Evolutionary conservation across 768 basidiomycete genomes (phyloP).

Genomic region (Daedaleopsis nitida): DNA sequence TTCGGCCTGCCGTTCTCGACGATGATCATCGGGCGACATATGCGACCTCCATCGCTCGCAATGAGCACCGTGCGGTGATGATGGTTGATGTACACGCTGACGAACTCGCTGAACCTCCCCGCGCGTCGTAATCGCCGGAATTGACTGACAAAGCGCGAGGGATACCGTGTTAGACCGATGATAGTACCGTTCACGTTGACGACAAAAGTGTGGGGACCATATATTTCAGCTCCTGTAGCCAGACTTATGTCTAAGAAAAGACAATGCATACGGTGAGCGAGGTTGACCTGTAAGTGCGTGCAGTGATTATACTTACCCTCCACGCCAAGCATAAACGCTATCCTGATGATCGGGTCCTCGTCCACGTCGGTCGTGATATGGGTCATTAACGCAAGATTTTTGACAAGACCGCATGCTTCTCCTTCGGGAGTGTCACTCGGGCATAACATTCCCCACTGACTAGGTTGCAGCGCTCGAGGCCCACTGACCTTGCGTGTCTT

Average conservation of each 20-base stretch:
- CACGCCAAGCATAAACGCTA: constrained; percentile 94
- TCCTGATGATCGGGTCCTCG: constrained; percentile 87
- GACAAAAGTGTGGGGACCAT: constrained; percentile 88
- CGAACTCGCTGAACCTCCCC: constrained; percentile 92
- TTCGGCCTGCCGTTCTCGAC: constrained; percentile 80
- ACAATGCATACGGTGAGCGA: constrained; percentile 9
- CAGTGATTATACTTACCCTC: constrained; percentile 68
- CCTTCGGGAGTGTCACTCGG: constrained; percentile 99
- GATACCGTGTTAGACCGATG: constrained; percentile 88
- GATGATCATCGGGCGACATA: constrained; percentile 97
- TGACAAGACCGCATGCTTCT: constrained; percentile 97
- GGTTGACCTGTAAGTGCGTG: not conserved
- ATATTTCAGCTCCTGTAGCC: constrained; percentile 93
- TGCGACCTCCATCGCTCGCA: constrained; percentile 95
- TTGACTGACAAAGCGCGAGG: constrained; percentile 81
- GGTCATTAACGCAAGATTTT: constrained; percentile 98
- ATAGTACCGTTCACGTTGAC: constrained; percentile 98
- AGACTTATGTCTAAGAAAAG: constrained; percentile 79
- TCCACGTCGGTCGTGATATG: constrained; percentile 99
- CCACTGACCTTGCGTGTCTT: constrained; percentile 99
- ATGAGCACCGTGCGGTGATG: constrained; percentile 96
- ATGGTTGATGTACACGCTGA: constrained; percentile 93
- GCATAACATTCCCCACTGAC: constrained; percentile 99
- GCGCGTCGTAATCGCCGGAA: constrained; percentile 93
- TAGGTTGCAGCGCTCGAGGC: constrained; percentile 93